Evolutionary conservation across 768 basidiomycete genomes (phyloP).

Genomic region (Sarcomyxa edulis): DNA sequence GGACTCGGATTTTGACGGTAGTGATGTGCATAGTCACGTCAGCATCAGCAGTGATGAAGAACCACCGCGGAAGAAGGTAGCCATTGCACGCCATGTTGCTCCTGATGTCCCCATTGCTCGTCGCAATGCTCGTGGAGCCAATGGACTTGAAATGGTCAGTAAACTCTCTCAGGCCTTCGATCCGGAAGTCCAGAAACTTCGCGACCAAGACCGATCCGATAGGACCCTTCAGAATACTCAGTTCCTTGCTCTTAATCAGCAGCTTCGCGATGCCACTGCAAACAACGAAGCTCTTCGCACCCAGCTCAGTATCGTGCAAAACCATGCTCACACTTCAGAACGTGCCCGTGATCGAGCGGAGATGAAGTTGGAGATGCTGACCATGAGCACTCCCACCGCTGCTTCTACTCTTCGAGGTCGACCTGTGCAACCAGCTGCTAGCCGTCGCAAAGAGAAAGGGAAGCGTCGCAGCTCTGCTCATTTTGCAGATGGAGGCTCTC

Average conservation of each 20-base stretch:
- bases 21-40: no score
- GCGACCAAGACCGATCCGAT: slow-evolving; percentile 17
- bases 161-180: slow-evolving; percentile 17
- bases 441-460: slow-evolving; percentile 1
- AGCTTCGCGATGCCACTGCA: slow-evolving; percentile 20
- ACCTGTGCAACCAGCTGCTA: background rate
- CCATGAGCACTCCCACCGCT: no score
- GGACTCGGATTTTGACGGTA: no score
- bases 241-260: slow-evolving; percentile 15
- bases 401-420: no score
- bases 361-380: slow-evolving; percentile 6
- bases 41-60: slow-evolving; percentile 4
- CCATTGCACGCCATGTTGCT: no score
- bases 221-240: slow-evolving; percentile 19
- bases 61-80: no score
- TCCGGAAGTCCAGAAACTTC: slow-evolving; percentile 14
- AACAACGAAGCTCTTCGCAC: slow-evolving; percentile 14
- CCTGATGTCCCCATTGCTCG: background rate
- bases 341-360: slow-evolving; percentile 12
- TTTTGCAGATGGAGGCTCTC: background rate
- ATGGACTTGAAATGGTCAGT: slow-evolving; percentile 14
- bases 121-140: slow-evolving; percentile 6
- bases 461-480: background rate
- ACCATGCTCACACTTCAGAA: slow-evolving; percentile 6
- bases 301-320: slow-evolving; percentile 6